Conservation (phyloP, 805 yeast species). For the Candida golubevii region DNA sequence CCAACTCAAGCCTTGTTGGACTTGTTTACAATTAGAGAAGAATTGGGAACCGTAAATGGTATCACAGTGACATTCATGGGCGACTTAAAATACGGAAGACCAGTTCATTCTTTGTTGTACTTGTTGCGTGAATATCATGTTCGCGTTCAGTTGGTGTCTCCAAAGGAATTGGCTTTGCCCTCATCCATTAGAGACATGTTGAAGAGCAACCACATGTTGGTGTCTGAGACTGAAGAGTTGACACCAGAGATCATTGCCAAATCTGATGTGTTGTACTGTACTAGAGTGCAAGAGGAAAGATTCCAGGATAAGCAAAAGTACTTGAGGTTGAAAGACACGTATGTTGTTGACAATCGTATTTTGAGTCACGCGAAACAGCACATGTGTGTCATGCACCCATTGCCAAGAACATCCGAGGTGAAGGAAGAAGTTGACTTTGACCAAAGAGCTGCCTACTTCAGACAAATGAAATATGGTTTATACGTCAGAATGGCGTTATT, state of each 20-base stretch:
- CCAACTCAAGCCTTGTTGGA: constrained; percentile 98
- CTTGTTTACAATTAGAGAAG: constrained; percentile 97
- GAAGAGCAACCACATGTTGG: constrained; percentile 61
- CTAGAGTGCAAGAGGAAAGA: constrained; percentile 97
- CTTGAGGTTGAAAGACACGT: constrained; percentile 84
- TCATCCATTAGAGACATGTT: constrained; percentile 65
- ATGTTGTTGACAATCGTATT: constrained; percentile 88
- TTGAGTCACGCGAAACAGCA: constrained; percentile 92
- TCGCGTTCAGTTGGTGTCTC: constrained; percentile 85
- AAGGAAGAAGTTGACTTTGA: constrained; percentile 98
- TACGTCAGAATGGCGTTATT: constrained; percentile 98
- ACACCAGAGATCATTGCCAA: constrained; percentile 81
- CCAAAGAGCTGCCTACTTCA: constrained; percentile 98
- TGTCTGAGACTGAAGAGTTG: constrained; percentile 67
- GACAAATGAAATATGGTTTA: constrained; percentile 98
- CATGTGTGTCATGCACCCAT: constrained; percentile 98
- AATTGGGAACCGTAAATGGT: constrained; percentile 96
- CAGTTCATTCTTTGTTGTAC: constrained; percentile 93
- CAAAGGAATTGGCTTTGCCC: constrained; percentile 84
- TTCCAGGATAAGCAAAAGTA: constrained; percentile 73
- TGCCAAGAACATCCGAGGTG: constrained; percentile 95
- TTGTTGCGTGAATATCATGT: constrained; percentile 90
- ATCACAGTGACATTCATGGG: constrained; percentile 98
- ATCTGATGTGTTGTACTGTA: constrained; percentile 95
- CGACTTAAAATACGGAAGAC: constrained; percentile 96